Evolutionary conservation across 1,284 basidiomycete species (phyloP), one percentile per base, ranked within the genome.

Genomic region (Puccinia triticina): DNA sequence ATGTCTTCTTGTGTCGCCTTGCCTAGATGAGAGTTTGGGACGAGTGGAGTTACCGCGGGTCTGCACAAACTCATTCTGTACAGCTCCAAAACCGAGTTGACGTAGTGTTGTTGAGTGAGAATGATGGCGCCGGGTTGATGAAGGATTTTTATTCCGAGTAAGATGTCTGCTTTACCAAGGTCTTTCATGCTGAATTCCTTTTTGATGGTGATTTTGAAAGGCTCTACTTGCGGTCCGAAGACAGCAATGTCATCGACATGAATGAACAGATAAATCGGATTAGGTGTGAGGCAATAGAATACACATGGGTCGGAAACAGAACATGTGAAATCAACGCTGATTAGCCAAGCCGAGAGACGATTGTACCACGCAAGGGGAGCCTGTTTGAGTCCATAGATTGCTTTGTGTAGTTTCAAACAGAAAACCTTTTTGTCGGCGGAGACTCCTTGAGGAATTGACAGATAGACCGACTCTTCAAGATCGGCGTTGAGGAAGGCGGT

Each of bases 371-470:
- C 37, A 1, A 40, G 43, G 16, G 75, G 57, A 1, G 75, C 53
- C 34, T 77, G 75, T 23, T 77, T 77, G 1, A 77, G 23, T 34
- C 75, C 75, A 34, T 77, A 77, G 5, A 77, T 48, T 4, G 75
- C n/a, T 64, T 77, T 64, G 4, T 77, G 7, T 1, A 77, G 37
- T n/a, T 26, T 37, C 4, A 77, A 26, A 12, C 23, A 26, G 1
- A 37, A 12, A 7, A 8, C 8, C 21, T 61, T 34, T 16, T 50
- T n/a, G 18, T 77, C 59, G n/a, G 66, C 10, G 3, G 1, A 3
- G 7, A 77, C 14, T 2, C 75, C 40, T 43, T 43, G 40, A 4
- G 40, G 40, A 43, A 43, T 43, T 4, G 40, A 43, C 40, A 43
- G 12, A 12, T 43, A 43, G 40, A 43, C 40, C 12, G 4, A 4